Evolutionary conservation across 345 rosid species (phyloP), one percentile per base, ranked within the genome.

Genomic region (Dipteronia sinensis): DNA sequence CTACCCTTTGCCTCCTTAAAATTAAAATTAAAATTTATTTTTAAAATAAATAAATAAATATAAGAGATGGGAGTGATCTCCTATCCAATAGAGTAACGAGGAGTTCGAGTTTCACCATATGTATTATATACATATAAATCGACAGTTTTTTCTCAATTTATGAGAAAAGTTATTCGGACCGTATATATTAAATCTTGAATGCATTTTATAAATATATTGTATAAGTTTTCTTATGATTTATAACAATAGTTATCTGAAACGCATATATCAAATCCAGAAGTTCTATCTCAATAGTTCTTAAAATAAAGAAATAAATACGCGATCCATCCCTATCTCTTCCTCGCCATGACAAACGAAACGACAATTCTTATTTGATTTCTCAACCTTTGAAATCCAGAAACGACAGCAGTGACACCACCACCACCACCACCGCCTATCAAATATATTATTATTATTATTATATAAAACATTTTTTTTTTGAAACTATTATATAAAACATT

Each of bases 1-100:
- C 94, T 79, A 79, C 82, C 62, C 22, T 68, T 12, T 56, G 11
- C 62, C 64, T 61, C 63, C 73, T 59, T 25, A 20, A 55, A 42
- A 38, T 20, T 29, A 25, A 69, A 27, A 17, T 0, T 1, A 59
- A 53, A 3, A 15, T 49, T 27, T 20, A 12, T 22, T 49, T 72
- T 29, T 67, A n/a, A 34, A 23, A 40, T 25, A 8, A 11, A 0
- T 31, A 3, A 42, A 42, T 7, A 42, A 7, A 6, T 42, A 42
- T 8, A 2, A 42, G 10, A 31, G 38, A 4, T 31, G 38, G 6
- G 0, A 31, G 38, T 31, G 38, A 31, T 31, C 38, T 31, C 3
- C 38, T 29, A 2, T 29, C 31, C 3, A 29, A 0, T 0, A 4
- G 2, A 0, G 4, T 29, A 4, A 4, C 3, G 31, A 29, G 4